Conservation (phyloP, 371 early-diverging fungal genomes). For the Lichtheimia ramosa region DNA sequence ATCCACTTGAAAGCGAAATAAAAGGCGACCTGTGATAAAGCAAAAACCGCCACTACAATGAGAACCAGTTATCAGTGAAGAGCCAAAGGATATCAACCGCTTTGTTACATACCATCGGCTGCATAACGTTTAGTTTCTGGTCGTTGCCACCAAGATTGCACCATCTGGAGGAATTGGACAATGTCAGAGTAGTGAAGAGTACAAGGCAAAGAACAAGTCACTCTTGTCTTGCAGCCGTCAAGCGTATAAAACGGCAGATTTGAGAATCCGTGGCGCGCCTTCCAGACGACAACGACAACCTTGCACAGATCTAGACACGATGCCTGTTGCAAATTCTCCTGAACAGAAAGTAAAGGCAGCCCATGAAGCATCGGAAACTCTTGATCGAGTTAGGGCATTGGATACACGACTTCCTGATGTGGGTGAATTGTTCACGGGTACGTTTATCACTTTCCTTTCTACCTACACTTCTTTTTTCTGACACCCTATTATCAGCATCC, state of each 20-base stretch:
- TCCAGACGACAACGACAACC: too few relatives aligned
- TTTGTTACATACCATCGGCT: constrained; percentile 50
- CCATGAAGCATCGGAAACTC: constrained; percentile 12
- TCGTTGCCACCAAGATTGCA: constrained; percentile 48
- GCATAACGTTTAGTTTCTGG: constrained; percentile 68
- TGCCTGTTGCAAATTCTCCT: constrained; percentile 15
- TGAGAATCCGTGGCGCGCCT: too few relatives aligned
- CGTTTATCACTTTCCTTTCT: not conserved
- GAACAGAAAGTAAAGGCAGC: constrained; percentile 16
- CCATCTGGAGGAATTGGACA: constrained; percentile 13
- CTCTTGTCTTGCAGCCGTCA: too few relatives aligned
- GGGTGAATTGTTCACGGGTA: constrained; percentile 18
- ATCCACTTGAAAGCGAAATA: constrained; percentile 86
- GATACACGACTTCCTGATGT: constrained; percentile 14
- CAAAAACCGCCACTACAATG: constrained; percentile 68
- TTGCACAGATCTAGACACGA: not conserved
- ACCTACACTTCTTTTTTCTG: not conserved
- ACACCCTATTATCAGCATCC: constrained; percentile 4
- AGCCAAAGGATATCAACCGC: too few relatives aligned
- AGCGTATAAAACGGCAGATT: too few relatives aligned
- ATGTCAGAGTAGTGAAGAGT: too few relatives aligned
- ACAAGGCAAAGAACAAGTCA: too few relatives aligned
- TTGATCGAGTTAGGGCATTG: constrained; percentile 6
- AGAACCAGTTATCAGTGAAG: too few relatives aligned
- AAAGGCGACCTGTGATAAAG: constrained; percentile 80